A percentile compares a stretch with the other conserved stretches of the same genome.
Evolutionary conservation across 1,284 basidiomycete species (phyloP).

Genomic region (Sanghuangporus weigelae): DNA sequence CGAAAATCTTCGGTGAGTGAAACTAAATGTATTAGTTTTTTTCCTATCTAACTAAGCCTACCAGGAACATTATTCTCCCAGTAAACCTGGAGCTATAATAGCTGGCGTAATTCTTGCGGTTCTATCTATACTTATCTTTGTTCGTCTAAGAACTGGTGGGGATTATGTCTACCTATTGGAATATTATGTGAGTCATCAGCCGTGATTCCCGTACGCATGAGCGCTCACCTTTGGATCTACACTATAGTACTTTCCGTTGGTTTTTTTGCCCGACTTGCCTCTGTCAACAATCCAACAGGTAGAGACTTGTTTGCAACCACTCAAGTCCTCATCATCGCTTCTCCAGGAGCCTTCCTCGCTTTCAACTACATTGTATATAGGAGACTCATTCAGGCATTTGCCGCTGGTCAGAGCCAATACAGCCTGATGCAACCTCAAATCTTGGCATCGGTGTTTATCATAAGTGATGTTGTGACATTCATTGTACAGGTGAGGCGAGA

Average conservation of each 20-base stretch:
- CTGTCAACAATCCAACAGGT: neutral
- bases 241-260: neutral
- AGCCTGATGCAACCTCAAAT: neutral
- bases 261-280: neutral
- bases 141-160: constrained; percentile 18
- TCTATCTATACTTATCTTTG: neutral
- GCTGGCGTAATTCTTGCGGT: neutral
- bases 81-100: neutral
- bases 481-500: constrained; percentile 1
- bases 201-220: too few relatives aligned
- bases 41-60: neutral
- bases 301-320: neutral
- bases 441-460: constrained; percentile 5
- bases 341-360: constrained; percentile 13
- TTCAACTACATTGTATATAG: constrained; percentile 18
- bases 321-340: constrained; percentile 9
- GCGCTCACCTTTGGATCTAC: neutral
- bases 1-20: neutral
- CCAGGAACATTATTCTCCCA: constrained; percentile 2
- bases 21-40: too few relatives aligned
- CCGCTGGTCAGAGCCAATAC: neutral
- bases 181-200: neutral
- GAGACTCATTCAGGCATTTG: constrained; percentile 3
- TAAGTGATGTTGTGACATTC: constrained; percentile 13
- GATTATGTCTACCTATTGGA: constrained; percentile 19